phyloP scores from a whole-genome alignment of 768 basidiomycete species.

The Lactarius evosmus region DNA sequence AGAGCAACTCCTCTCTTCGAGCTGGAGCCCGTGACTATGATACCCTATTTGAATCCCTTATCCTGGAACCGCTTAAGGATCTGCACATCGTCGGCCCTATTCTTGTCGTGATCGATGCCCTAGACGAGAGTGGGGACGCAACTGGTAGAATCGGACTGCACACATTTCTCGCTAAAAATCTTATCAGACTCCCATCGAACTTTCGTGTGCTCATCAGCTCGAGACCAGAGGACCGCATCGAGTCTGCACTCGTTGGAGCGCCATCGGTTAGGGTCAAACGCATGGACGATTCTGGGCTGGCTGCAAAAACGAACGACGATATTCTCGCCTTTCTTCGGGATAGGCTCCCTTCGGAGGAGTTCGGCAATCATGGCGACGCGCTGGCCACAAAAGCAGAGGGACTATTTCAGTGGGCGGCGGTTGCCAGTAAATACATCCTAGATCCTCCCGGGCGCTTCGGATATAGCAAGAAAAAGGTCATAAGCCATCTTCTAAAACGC shows the following conservation, averaged over 20 bases:
- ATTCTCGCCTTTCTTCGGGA: neutral
- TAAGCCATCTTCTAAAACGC: too few species aligned
- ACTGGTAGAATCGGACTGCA: neutral
- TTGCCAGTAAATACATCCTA: neutral
- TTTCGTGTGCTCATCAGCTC: conserved; percentile 3
- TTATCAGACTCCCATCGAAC: neutral
- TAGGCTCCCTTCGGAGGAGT: neutral
- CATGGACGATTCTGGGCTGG: neutral
- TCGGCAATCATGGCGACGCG: neutral
- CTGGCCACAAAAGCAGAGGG: neutral
- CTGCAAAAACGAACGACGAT: neutral
- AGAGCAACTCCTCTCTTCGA: neutral
- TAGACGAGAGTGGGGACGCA: conserved; percentile 1
- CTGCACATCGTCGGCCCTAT: neutral
- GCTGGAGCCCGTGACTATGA: neutral
- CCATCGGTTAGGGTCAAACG: neutral
- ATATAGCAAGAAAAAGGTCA: too few species aligned
- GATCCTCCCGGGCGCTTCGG: too few species aligned
- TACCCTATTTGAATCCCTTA: neutral
- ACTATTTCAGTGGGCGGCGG: neutral
- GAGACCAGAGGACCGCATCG: neutral
- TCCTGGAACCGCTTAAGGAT: neutral
- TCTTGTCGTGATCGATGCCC: neutral
- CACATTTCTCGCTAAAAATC: neutral
- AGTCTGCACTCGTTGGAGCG: neutral